Conservation (phyloP, 2,329 filamentous ascomycete genomes). For the Colletotrichum higginsianum region DNA sequence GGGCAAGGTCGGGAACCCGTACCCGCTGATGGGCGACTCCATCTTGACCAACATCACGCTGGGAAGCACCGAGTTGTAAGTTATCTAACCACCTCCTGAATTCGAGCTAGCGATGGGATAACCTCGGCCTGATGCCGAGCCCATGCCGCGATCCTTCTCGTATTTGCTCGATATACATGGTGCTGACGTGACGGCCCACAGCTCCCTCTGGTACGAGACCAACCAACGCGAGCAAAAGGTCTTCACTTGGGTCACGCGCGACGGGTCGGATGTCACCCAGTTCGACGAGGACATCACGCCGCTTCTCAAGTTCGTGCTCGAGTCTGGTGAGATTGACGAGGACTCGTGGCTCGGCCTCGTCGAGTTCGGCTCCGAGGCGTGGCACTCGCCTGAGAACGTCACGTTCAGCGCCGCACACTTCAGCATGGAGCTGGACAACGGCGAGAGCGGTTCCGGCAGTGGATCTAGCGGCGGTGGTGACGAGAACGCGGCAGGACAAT, state of each 20-base stretch:
- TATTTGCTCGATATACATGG: background rate
- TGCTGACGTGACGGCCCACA: conserved; percentile 27
- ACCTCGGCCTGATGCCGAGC: background rate
- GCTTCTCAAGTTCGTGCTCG: conserved; percentile 51
- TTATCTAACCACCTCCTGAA: background rate
- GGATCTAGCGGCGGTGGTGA: conserved; percentile 12
- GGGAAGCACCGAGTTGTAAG: conserved; percentile 49
- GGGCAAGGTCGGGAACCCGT: conserved; percentile 47
- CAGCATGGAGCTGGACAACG: conserved; percentile 44
- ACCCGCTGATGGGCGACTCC: conserved; percentile 47
- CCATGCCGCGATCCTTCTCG: background rate
- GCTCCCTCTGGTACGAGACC: conserved; percentile 48
- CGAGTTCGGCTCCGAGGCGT: conserved; percentile 52
- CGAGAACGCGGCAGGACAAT: conserved; percentile 11
- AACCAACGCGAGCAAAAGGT: conserved; percentile 50
- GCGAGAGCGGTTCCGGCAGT: conserved; percentile 6
- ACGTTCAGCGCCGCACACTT: conserved; percentile 51
- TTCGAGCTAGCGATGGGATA: background rate
- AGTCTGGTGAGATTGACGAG: conserved; percentile 47
- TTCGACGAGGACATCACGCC: conserved; percentile 51
- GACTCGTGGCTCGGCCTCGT: conserved; percentile 49
- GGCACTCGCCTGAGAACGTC: conserved; percentile 48
- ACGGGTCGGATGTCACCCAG: conserved; percentile 43
- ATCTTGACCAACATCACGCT: conserved; percentile 47
- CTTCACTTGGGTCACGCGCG: conserved; percentile 50